These are phyloP conservation scores for Fusarium sp. DNA, from an alignment of 2,329 filamentous ascomycete genomes.

Conservation along the genomic window DNA sequence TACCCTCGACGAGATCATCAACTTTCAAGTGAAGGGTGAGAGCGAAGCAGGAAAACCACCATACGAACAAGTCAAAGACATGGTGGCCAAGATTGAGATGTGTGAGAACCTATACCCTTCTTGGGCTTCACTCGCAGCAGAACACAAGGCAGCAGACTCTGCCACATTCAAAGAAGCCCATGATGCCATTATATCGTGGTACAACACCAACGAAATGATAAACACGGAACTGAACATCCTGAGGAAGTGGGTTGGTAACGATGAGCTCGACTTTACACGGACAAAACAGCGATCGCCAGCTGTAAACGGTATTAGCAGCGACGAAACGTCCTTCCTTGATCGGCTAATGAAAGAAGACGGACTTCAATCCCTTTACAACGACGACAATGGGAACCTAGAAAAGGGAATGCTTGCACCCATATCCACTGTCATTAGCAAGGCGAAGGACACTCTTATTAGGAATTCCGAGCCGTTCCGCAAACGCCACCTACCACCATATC, in stretches of 20 bases:
- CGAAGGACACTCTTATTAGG: slow-evolving; percentile 87
- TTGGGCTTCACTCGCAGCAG: slow-evolving; percentile 74
- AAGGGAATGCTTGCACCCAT: slow-evolving; percentile 87
- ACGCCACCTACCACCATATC: slow-evolving; percentile 92
- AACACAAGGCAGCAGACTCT: slow-evolving; percentile 81
- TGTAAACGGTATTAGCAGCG: slow-evolving; percentile 74
- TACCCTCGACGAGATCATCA: slow-evolving; percentile 86
- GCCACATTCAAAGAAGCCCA: slow-evolving; percentile 82
- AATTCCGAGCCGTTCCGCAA: slow-evolving; percentile 87
- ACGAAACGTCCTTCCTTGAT: slow-evolving; percentile 94
- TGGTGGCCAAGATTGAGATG: slow-evolving; percentile 90
- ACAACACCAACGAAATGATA: slow-evolving; percentile 96
- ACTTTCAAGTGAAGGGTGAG: slow-evolving; percentile 93
- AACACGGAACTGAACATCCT: slow-evolving; percentile 92
- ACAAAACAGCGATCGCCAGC: slow-evolving; percentile 73
- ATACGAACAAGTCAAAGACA: slow-evolving; percentile 86
- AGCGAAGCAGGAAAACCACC: slow-evolving; percentile 90
- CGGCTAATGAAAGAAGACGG: slow-evolving; percentile 95
- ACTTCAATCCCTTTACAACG: slow-evolving; percentile 87
- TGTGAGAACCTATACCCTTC: slow-evolving; percentile 88
- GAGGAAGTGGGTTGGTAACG: slow-evolving; percentile 96
- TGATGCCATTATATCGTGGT: slow-evolving; percentile 92
- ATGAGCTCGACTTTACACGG: slow-evolving; percentile 89
- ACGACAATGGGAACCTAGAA: slow-evolving; percentile 58
- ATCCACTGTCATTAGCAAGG: slow-evolving; percentile 88